These are phyloP conservation scores for Exophiala xenobiotica DNA, from an alignment of 2,329 filamentous ascomycete species.

Conservation along the genomic window DNA sequence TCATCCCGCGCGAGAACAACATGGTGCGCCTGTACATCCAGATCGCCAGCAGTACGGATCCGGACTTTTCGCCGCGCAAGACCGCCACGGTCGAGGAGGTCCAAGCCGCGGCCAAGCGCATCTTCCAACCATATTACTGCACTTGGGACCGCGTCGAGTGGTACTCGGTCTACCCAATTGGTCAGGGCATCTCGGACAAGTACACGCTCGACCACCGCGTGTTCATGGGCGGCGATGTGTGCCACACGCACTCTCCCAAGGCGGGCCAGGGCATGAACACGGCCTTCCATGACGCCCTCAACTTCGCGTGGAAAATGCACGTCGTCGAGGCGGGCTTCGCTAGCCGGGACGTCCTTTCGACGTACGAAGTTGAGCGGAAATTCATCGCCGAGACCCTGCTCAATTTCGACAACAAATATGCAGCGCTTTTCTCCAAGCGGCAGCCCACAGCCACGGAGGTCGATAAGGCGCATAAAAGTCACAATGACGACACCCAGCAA, in stretches of 20 bases:
- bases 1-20: slow-evolving; percentile 54
- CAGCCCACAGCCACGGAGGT: slow-evolving; percentile 72
- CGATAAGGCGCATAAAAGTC: slow-evolving; percentile 54
- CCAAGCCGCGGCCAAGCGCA: slow-evolving; percentile 57
- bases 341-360: slow-evolving; percentile 69
- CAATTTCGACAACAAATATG: slow-evolving; percentile 84
- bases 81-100: slow-evolving; percentile 60
- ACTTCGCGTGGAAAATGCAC: slow-evolving; percentile 95
- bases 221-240: slow-evolving; percentile 65
- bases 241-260: slow-evolving; percentile 65
- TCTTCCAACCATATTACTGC: slow-evolving; percentile 60
- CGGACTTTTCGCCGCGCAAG: slow-evolving; percentile 62
- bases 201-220: slow-evolving; percentile 65
- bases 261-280: slow-evolving; percentile 66
- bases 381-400: slow-evolving; percentile 80
- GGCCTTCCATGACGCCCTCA: slow-evolving; percentile 66
- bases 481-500: slow-evolving; percentile 31
- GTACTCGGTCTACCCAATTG: slow-evolving; percentile 66
- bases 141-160: slow-evolving; percentile 65
- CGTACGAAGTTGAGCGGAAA: slow-evolving; percentile 84
- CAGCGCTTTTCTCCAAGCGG: slow-evolving; percentile 81
- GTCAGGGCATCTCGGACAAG: slow-evolving; percentile 63
- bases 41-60: slow-evolving; percentile 61
- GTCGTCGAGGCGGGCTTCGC: slow-evolving; percentile 83
- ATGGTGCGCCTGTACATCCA: slow-evolving; percentile 55